These are phyloP conservation scores for Wakefieldia striispora DNA, from an alignment of 768 basidiomycete genomes.

Conservation along the genomic window DNA sequence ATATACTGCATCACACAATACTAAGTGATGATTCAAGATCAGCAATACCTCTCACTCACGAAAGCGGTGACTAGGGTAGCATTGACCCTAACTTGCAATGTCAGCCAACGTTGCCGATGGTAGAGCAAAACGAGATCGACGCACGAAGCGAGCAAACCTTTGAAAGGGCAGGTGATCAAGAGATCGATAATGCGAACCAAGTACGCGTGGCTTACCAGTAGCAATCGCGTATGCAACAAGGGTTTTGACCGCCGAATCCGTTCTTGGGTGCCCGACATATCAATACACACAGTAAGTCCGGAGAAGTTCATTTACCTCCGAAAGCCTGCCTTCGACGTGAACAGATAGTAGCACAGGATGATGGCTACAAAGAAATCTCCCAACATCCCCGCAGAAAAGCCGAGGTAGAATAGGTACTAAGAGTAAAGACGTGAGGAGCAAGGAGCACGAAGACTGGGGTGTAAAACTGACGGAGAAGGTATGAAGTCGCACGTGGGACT, in stretches of 20 bases:
- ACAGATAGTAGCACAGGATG: conserved; percentile 47
- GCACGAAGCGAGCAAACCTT: conserved; percentile 39
- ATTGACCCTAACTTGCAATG: conserved; percentile 36
- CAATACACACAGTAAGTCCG: not conserved
- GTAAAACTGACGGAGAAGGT: conserved; percentile 37
- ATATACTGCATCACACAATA: conserved; percentile 29
- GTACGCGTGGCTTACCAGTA: conserved; percentile 39
- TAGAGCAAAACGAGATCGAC: conserved; percentile 13
- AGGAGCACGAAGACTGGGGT: not conserved
- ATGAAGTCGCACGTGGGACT: conserved; percentile 36
- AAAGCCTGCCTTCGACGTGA: conserved; percentile 49
- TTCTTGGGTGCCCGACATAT: conserved; percentile 31
- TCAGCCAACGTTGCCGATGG: not conserved
- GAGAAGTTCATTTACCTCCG: conserved; percentile 32
- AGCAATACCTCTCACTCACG: conserved; percentile 18
- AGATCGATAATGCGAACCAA: conserved; percentile 10
- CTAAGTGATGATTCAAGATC: not conserved
- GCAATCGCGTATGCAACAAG: conserved; percentile 53
- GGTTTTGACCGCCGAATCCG: conserved; percentile 44
- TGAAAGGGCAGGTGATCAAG: conserved; percentile 19
- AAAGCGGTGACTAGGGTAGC: conserved; percentile 43
- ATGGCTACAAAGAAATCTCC: conserved; percentile 53
- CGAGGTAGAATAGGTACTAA: conserved; percentile 50
- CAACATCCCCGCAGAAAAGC: conserved; percentile 47
- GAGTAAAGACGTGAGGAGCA: not conserved